phyloP scores from a whole-genome alignment of 139 green algal species.

The Volvox africanus region DNA sequence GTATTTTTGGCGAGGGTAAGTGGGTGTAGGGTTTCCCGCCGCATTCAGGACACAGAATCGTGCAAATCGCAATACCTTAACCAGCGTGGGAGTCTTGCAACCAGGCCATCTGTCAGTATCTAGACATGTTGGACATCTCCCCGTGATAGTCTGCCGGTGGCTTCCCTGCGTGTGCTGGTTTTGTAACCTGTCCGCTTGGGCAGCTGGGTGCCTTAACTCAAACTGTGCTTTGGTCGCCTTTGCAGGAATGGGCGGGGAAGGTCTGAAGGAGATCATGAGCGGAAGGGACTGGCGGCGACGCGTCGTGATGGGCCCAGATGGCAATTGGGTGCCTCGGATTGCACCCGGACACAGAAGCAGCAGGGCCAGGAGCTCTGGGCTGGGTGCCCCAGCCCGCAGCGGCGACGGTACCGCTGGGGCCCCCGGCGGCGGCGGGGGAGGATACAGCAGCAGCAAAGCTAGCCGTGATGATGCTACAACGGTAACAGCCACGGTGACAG shows the following conservation, averaged over 20 bases:
- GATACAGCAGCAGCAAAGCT: background rate
- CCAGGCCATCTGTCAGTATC: too few species aligned
- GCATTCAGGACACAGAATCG: too few species aligned
- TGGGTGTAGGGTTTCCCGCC: too few species aligned
- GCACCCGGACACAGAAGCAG: background rate
- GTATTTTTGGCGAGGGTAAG: background rate
- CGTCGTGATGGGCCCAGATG: slow-evolving; percentile 19
- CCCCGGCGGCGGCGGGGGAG: background rate
- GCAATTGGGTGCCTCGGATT: background rate
- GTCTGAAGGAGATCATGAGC: slow-evolving; percentile 26
- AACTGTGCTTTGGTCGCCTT: too few species aligned
- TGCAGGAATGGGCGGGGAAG: background rate
- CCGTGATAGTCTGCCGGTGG: too few species aligned
- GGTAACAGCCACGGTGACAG: background rate
- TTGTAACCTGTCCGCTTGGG: too few species aligned
- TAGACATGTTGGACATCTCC: too few species aligned
- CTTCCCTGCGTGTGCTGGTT: too few species aligned
- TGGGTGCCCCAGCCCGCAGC: too few species aligned
- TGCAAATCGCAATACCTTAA: too few species aligned
- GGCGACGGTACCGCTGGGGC: background rate
- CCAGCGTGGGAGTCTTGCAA: too few species aligned
- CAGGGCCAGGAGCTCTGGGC: background rate
- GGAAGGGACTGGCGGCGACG: slow-evolving; percentile 26
- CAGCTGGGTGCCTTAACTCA: too few species aligned
- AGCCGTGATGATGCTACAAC: background rate